A percentile compares a stretch with the other conserved stretches of the same genome.
Conservation (phyloP, 768 basidiomycete species). For the Lactarius evosmus region DNA sequence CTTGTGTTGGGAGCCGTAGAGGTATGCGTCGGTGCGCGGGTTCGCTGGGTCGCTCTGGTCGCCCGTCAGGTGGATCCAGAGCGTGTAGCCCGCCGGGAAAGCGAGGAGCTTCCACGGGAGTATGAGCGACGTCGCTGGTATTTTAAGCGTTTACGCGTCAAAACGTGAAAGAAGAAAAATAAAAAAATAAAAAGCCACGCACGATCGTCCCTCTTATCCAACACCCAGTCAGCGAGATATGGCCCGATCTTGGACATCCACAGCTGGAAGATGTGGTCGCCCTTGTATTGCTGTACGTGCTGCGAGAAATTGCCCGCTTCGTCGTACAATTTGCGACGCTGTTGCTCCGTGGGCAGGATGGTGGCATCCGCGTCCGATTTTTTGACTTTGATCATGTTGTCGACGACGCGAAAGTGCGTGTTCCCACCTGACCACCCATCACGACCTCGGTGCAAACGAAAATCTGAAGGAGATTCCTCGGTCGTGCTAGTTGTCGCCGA, state of each 20-base stretch:
- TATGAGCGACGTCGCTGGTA: background rate
- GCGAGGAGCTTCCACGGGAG: background rate
- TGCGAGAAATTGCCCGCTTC: background rate
- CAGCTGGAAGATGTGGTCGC: background rate
- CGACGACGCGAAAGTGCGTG: background rate
- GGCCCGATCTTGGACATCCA: slow-evolving; percentile 14
- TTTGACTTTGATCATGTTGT: slow-evolving; percentile 16
- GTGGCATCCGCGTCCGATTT: background rate
- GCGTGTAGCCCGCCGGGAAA: slow-evolving; percentile 11
- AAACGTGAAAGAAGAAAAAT: background rate
- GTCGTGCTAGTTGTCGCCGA: background rate
- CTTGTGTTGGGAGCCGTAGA: slow-evolving; percentile 11
- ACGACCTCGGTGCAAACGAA: background rate
- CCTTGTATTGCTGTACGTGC: accelerated
- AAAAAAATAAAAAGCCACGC: background rate
- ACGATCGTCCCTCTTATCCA: background rate
- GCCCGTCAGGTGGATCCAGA: slow-evolving; percentile 22
- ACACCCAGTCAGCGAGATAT: slow-evolving; percentile 17
- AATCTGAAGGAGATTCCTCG: background rate
- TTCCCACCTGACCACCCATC: background rate
- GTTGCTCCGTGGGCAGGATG: background rate
- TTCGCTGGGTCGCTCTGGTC: slow-evolving; percentile 1
- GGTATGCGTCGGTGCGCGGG: slow-evolving; percentile 17
- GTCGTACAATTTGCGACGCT: background rate
- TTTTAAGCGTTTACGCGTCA: background rate